Base-by-base conservation (phyloP, 257 asterid genomes). In the Orobanche coerulescens region DNA sequence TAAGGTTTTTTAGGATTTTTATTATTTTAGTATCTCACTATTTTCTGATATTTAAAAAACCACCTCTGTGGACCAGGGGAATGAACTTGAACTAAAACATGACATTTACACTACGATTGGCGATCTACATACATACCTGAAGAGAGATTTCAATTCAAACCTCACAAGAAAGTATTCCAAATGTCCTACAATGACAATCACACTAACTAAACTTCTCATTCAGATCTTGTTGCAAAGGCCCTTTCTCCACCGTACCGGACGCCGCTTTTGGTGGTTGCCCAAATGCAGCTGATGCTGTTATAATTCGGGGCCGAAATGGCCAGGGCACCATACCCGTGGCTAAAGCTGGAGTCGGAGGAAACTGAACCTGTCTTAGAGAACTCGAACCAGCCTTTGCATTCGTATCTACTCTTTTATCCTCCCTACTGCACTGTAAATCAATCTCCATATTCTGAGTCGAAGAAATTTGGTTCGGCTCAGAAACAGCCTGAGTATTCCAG, bases 301-400 rank as follows among this genome's bases (percentile, higher is more conserved):
- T 62, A 61, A 68, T 51, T 0, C 83, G 76, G 12, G 85, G 75
- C 49, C 75, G 77, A 44, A 78, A 77, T 5, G 88, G 81, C 88
- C 94, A 78, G 6, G 85, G 76, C 57, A 73, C 75, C 7, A 80
- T 68, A 34, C 83, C 84, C 2, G 83, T 66, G 50, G 73, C 73
- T 42, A 73, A 61, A 61, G 84, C 61, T 22, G 80, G 82, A 58
- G 75, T 74, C 4, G 82, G 14, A 2, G 83, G 75, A 50, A 78
- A 73, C 62, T 75, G 81, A 54, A 67, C 68, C 0, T 78, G 65
- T 53, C 72, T 66, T 39, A 55, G 22, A 46, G 83, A 66, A 71
- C 73, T 53, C 52, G 79, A 62, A 9, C 73, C 64, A 36, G 61
- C 67, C 37, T 51, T 66, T 48, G 58, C 65, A 68, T 74, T 81